Evolutionary conservation across 306 rosid species (phyloP).

Genomic region (Quercus dentata): DNA sequence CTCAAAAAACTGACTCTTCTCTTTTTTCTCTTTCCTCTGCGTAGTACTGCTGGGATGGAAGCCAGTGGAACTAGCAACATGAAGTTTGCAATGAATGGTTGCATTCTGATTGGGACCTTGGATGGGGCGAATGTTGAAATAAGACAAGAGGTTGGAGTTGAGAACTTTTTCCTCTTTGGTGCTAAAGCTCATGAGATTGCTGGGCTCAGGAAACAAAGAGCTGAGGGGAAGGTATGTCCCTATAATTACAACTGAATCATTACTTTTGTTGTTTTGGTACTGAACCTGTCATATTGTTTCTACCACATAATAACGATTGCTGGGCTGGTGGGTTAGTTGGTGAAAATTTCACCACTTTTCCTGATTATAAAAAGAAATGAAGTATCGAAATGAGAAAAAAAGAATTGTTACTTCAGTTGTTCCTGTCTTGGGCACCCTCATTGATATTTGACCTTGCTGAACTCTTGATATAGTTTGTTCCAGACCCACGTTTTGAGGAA

Average conservation of each 20-base stretch:
- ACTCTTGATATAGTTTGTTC: slow-evolving; percentile 62
- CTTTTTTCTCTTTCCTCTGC: not conserved
- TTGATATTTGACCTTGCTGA: slow-evolving; percentile 23
- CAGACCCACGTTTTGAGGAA: slow-evolving; percentile 92
- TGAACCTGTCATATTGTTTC: not conserved
- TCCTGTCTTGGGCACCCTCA: slow-evolving; percentile 1
- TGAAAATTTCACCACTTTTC: not conserved
- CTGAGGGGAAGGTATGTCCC: slow-evolving; percentile 82
- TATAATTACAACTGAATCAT: not conserved
- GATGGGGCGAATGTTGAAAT: slow-evolving; percentile 99
- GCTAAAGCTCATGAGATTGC: slow-evolving; percentile 92
- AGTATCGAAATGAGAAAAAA: not conserved
- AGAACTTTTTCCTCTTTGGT: slow-evolving; percentile 95
- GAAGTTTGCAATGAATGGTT: slow-evolving; percentile 98
- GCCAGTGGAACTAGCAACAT: slow-evolving; percentile 99
- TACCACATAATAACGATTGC: not conserved
- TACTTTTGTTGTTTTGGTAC: slow-evolving; percentile 8
- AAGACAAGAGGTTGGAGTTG: slow-evolving; percentile 90
- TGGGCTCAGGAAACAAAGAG: slow-evolving; percentile 87
- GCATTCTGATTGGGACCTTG: slow-evolving; percentile 89
- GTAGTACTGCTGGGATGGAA: slow-evolving; percentile 99
- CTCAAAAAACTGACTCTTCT: not conserved
- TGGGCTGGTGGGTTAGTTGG: slow-evolving; percentile 4
- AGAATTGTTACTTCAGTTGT: not conserved
- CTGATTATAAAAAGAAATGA: not conserved